Conservation (phyloP, 2,329 filamentous ascomycete genomes). For the Neophaeococcomyces aloes region DNA sequence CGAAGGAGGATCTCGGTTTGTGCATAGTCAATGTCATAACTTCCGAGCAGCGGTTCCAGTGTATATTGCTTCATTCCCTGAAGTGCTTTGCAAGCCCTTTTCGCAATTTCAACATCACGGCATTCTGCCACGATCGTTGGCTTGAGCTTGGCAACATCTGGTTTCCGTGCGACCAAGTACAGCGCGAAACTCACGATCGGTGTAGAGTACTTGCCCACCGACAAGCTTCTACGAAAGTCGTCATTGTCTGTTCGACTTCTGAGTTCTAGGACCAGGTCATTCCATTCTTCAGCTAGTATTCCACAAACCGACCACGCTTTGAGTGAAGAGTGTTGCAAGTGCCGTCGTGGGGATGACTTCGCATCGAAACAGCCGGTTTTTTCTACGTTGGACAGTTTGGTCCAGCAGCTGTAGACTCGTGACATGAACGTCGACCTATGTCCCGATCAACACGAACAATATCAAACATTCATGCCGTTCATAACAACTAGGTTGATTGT, state of each 20-base stretch:
- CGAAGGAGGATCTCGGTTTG: neutral
- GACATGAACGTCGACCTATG: too few relatives aligned
- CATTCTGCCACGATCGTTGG: slow-evolving; percentile 6
- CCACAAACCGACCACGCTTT: neutral
- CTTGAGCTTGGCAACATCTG: neutral
- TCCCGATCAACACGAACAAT: too few relatives aligned
- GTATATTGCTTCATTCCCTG: slow-evolving; percentile 2
- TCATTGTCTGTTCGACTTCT: neutral
- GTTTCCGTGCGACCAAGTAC: slow-evolving; percentile 1
- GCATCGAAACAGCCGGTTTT: neutral
- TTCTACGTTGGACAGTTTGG: neutral
- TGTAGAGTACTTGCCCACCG: neutral
- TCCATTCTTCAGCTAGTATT: neutral
- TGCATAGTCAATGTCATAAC: slow-evolving; percentile 3
- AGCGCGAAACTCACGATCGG: neutral
- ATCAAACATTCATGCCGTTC: too few relatives aligned
- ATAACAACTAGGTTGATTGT: too few relatives aligned
- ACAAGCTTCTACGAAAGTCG: neutral
- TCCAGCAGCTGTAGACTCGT: neutral
- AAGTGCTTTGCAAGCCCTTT: neutral
- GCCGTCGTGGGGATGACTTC: neutral
- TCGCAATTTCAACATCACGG: neutral
- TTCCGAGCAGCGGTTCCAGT: neutral
- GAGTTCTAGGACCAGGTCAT: neutral
- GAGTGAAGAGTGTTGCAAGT: neutral